These are phyloP conservation scores for Colletotrichum sp. DNA, from an alignment of 2,329 filamentous ascomycete genomes.

Conservation along the genomic window DNA sequence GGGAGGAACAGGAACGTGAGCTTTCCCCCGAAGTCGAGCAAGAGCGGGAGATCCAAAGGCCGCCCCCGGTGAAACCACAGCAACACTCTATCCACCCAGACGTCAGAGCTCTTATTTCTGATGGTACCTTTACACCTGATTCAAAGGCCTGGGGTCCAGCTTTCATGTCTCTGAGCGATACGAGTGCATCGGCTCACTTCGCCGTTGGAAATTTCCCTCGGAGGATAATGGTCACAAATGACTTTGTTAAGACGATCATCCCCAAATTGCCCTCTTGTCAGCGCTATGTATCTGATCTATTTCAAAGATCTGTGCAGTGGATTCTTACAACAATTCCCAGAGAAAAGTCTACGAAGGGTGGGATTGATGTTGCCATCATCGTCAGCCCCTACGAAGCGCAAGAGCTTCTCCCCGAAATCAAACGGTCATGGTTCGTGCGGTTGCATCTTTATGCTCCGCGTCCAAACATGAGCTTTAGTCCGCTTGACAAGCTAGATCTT, in stretches of 20 bases:
- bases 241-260: slow-evolving; percentile 55
- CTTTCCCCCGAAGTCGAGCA: slow-evolving; percentile 68
- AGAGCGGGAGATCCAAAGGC: slow-evolving; percentile 60
- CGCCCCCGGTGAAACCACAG: slow-evolving; percentile 40
- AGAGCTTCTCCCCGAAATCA: slow-evolving; percentile 46
- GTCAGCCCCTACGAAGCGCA: slow-evolving; percentile 69
- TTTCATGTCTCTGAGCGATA: slow-evolving; percentile 46
- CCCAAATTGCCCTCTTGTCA: neutral
- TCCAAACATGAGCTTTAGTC: slow-evolving; percentile 35
- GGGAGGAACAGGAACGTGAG: slow-evolving; percentile 75
- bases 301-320: slow-evolving; percentile 60
- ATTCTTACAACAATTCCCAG: slow-evolving; percentile 28
- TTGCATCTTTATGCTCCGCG: slow-evolving; percentile 60
- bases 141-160: slow-evolving; percentile 46
- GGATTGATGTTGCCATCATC: slow-evolving; percentile 41
- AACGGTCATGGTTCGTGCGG: slow-evolving; percentile 32
- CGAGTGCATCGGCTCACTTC: slow-evolving; percentile 41
- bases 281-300: slow-evolving; percentile 43
- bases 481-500: slow-evolving; percentile 52
- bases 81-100: slow-evolving; percentile 48
- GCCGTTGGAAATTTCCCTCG: slow-evolving; percentile 38
- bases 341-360: too few relatives aligned
- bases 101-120: slow-evolving; percentile 43
- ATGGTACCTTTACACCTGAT: slow-evolving; percentile 32
- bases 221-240: slow-evolving; percentile 50